Conservation (phyloP, 1,284 basidiomycete genomes). For the Ceratobasidium sp. region DNA sequence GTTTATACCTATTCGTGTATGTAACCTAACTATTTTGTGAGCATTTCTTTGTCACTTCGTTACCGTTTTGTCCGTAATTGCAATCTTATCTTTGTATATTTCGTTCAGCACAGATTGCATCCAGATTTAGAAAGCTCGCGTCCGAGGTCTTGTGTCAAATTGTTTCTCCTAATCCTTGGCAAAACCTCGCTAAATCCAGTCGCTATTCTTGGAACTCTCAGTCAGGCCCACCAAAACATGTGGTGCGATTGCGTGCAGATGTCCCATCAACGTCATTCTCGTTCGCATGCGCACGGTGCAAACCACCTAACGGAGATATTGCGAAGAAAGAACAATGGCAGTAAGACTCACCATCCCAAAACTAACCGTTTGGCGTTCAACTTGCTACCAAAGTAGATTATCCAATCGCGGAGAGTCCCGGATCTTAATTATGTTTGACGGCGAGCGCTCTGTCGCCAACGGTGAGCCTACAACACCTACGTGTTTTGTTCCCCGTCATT, state of each 20-base stretch:
- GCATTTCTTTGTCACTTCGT: conserved; percentile 7
- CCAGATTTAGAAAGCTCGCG: not conserved
- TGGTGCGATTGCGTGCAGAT: not conserved
- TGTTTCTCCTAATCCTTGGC: conserved; percentile 36
- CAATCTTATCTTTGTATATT: not conserved
- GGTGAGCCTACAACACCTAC: not conserved
- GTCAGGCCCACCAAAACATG: not conserved
- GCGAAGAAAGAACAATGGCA: too few species aligned
- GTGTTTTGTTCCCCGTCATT: not conserved
- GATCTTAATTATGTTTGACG: too few species aligned
- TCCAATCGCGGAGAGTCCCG: not conserved
- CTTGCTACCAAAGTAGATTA: not conserved
- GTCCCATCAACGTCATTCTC: not conserved
- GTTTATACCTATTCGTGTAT: conserved; percentile 14
- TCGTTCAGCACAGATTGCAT: not conserved
- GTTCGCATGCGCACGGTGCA: not conserved
- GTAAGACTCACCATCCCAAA: not conserved
- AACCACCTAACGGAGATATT: not conserved
- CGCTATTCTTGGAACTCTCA: not conserved
- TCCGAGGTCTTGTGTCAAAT: not conserved
- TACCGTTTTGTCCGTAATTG: conserved; percentile 12
- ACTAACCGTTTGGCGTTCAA: not conserved
- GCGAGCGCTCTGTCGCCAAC: not conserved
- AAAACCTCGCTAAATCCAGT: conserved; percentile 22
- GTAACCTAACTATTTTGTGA: conserved; percentile 5